Evolutionary conservation across 2,329 filamentous ascomycete genomes (phyloP).

Genomic region (Escovopsis sp.): DNA sequence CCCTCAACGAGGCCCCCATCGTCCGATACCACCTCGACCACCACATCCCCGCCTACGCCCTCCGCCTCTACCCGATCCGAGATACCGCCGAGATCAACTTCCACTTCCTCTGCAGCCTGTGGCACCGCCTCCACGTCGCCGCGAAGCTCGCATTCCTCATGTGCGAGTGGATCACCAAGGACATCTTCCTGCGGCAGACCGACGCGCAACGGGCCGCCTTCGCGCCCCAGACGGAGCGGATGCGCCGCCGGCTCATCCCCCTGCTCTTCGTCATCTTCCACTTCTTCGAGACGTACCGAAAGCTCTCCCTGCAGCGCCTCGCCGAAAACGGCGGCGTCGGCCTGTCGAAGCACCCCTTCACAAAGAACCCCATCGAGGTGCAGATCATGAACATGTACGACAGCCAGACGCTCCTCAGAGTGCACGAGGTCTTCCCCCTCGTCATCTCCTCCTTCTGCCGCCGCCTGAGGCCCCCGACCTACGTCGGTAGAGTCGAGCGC

Average conservation of each 20-base stretch:
- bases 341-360: constrained; percentile 38
- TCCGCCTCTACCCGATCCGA: constrained; percentile 42
- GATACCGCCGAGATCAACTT: constrained; percentile 35
- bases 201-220: constrained; percentile 41
- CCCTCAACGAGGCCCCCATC: constrained; percentile 45
- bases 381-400: constrained; percentile 52
- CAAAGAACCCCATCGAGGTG: constrained; percentile 46
- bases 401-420: constrained; percentile 44
- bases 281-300: constrained; percentile 52
- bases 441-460: constrained; percentile 51
- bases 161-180: constrained; percentile 50
- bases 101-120: constrained; percentile 48
- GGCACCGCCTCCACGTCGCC: constrained; percentile 51
- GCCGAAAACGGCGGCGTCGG: constrained; percentile 36
- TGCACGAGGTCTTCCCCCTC: constrained; percentile 50
- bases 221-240: constrained; percentile 45
- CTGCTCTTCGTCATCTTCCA: constrained; percentile 52
- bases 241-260: constrained; percentile 49
- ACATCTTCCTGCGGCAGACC: constrained; percentile 46
- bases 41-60: constrained; percentile 45
- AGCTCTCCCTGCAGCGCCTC: constrained; percentile 42
- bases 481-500: constrained; percentile 47
- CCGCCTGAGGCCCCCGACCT: constrained; percentile 47
- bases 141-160: constrained; percentile 47
- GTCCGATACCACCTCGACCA: constrained; percentile 45